Conservation (phyloP, 139 green algal species). For the Deuterostichococcus epilithicus region DNA sequence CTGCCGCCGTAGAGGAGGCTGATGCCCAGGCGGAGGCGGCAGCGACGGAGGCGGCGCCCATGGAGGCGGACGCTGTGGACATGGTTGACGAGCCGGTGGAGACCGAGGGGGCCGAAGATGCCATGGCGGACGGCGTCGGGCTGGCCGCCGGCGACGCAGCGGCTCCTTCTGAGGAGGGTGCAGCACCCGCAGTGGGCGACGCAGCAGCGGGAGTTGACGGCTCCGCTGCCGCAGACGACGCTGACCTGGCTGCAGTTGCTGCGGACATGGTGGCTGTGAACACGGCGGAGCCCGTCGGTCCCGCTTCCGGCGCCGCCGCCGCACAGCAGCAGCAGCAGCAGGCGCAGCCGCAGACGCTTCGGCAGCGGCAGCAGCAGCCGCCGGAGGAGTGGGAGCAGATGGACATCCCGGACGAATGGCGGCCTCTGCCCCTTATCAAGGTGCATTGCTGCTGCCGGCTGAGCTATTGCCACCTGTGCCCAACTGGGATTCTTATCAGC, state of each 20-base stretch:
- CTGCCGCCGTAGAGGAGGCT: neutral
- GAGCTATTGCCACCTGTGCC: neutral
- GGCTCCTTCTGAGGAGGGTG: no score
- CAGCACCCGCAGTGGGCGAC: no score
- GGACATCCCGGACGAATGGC: slow-evolving; percentile 43
- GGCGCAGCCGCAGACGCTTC: neutral
- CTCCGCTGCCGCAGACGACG: no score
- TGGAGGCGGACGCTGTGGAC: neutral
- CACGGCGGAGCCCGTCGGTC: no score
- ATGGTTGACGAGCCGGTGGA: neutral
- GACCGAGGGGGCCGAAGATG: no score
- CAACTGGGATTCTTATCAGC: neutral
- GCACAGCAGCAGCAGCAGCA: neutral
- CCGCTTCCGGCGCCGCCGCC: no score
- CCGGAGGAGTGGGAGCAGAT: slow-evolving; percentile 58
- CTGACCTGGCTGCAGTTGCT: no score
- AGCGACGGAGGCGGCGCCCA: neutral
- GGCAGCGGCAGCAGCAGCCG: neutral
- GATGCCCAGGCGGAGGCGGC: neutral
- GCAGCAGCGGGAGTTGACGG: no score
- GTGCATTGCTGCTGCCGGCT: neutral
- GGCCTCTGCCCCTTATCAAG: slow-evolving; percentile 38
- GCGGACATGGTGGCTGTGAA: no score
- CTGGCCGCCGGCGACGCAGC: no score
- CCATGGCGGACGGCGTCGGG: no score